phyloP scores from a whole-genome alignment of 495 filamentous ascomycete species.

The Penicillium tannophilum region DNA sequence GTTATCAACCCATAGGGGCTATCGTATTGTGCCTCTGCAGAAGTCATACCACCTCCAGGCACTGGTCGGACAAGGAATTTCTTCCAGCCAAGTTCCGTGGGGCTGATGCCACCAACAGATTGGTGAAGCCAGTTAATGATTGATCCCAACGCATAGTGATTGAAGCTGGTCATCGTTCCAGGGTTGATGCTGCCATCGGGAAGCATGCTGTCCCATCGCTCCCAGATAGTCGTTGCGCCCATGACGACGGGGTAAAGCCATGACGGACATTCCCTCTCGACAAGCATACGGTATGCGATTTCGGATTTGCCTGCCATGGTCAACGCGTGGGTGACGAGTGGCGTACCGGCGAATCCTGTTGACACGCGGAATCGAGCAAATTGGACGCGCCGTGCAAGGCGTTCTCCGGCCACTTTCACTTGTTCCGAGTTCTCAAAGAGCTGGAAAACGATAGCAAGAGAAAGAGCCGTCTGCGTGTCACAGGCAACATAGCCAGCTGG shows the following conservation, averaged over 20 bases:
- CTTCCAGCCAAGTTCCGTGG: slow-evolving; percentile 14
- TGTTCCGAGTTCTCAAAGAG: slow-evolving; percentile 39
- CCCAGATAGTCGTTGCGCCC: slow-evolving; percentile 58
- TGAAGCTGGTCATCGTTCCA: slow-evolving; percentile 59
- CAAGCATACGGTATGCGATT: slow-evolving; percentile 43
- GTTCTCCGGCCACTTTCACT: slow-evolving; percentile 31
- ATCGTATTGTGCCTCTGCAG: not conserved
- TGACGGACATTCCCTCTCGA: slow-evolving; percentile 44
- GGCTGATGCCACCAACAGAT: slow-evolving; percentile 29
- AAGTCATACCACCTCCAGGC: not conserved
- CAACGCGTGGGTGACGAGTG: slow-evolving; percentile 49
- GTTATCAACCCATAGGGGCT: slow-evolving; percentile 1
- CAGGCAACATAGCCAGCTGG: slow-evolving; percentile 40
- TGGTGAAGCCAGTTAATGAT: slow-evolving; percentile 39
- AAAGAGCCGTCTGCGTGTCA: slow-evolving; percentile 53
- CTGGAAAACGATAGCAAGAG: slow-evolving; percentile 46
- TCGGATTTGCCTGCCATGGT: slow-evolving; percentile 35
- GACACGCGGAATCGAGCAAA: slow-evolving; percentile 47
- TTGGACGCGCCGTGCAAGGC: slow-evolving; percentile 33
- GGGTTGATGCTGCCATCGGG: slow-evolving; percentile 55
- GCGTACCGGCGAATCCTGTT: slow-evolving; percentile 59
- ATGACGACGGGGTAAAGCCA: slow-evolving; percentile 57
- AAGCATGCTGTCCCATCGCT: slow-evolving; percentile 59
- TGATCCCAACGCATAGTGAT: slow-evolving; percentile 52
- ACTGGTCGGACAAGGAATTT: slow-evolving; percentile 10